Conservation (phyloP, 1,139 yeast genomes). For the Debaryomycetaceae sp. region DNA sequence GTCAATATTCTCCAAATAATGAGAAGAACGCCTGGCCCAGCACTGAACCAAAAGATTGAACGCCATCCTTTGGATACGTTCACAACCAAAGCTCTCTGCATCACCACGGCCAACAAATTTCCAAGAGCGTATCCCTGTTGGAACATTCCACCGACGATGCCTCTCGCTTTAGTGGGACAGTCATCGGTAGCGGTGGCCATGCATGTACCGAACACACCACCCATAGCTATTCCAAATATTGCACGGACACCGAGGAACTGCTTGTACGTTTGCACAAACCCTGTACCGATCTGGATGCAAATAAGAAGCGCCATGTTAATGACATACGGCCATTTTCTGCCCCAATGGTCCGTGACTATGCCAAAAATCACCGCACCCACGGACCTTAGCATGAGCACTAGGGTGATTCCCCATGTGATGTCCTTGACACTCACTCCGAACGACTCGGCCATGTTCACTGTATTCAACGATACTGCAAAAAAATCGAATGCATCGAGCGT, state of each 20-base stretch:
- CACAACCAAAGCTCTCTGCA: conserved; percentile 51
- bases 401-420: conserved; percentile 70
- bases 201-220: conserved; percentile 66
- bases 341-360: conserved; percentile 56
- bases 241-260: conserved; percentile 66
- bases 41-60: conserved; percentile 40
- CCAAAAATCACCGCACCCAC: conserved; percentile 69
- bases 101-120: conserved; percentile 59
- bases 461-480: conserved; percentile 60
- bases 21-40: conserved; percentile 39
- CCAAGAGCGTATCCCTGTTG: conserved; percentile 74
- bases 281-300: conserved; percentile 62
- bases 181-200: conserved; percentile 67
- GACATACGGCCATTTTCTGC: conserved; percentile 64
- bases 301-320: conserved; percentile 47
- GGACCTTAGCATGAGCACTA: conserved; percentile 67
- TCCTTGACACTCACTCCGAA: conserved; percentile 44
- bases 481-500: conserved; percentile 74
- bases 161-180: conserved; percentile 60
- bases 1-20: conserved; percentile 32
- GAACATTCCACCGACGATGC: conserved; percentile 62
- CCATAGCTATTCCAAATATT: conserved; percentile 65
- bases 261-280: conserved; percentile 54
- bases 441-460: conserved; percentile 46
- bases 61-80: conserved; percentile 36